A percentile compares a stretch with the other conserved stretches of the same genome.
phyloP scores from a whole-genome alignment of 768 basidiomycete species.

The Butyriboletus loyo region DNA sequence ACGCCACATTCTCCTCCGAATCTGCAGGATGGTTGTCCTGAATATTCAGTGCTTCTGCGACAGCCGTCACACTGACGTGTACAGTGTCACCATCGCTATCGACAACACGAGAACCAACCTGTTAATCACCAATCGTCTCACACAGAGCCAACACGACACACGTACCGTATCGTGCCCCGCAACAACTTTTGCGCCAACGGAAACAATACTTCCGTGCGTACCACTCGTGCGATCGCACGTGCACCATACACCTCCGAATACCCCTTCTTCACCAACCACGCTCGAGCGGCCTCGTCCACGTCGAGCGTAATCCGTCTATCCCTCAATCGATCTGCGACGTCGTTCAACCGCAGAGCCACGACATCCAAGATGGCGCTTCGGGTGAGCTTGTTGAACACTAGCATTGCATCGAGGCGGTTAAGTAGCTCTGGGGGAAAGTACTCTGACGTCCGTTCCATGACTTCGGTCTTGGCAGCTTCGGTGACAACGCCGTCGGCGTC shows the following conservation, averaged over 20 bases:
- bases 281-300: conserved; percentile 55
- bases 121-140: not conserved
- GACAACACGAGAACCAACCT: not conserved
- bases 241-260: conserved; percentile 88
- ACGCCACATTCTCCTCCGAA: conserved; percentile 8
- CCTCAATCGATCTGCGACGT: conserved; percentile 65
- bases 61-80: conserved; percentile 45
- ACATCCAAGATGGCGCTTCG: conserved; percentile 71
- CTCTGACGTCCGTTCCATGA: conserved; percentile 70
- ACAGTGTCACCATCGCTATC: conserved; percentile 63
- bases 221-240: conserved; percentile 82
- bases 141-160: not conserved
- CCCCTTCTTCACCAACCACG: conserved; percentile 72
- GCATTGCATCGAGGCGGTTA: conserved; percentile 83
- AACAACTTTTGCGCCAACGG: conserved; percentile 79
- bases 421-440: conserved; percentile 90
- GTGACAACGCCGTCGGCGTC: conserved; percentile 64
- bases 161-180: conserved; percentile 71
- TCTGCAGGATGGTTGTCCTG: conserved; percentile 62
- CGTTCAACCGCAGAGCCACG: conserved; percentile 70
- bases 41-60: conserved; percentile 47
- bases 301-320: conserved; percentile 68
- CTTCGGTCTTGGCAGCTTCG: conserved; percentile 55
- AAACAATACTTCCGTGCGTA: conserved; percentile 77
- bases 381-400: conserved; percentile 90